Evolutionary conservation across 257 asterid genomes (phyloP).

Genomic region (Ilex asprella): DNA sequence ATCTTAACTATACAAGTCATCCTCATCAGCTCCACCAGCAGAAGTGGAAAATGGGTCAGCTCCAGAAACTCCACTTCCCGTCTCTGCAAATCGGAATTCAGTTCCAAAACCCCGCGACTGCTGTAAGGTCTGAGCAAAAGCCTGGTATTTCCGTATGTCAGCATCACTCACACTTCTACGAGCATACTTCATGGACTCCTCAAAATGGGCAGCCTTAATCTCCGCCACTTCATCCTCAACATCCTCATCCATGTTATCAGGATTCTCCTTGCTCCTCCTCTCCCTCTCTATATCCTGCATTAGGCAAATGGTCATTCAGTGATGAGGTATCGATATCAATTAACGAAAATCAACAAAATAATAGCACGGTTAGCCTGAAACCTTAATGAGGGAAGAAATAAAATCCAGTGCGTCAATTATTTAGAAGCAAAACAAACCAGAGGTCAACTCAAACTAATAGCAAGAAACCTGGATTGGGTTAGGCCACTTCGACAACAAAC

Average conservation of each 20-base stretch:
- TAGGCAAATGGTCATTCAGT: background rate
- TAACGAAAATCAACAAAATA: too few species aligned
- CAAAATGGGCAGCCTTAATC: slow-evolving; percentile 57
- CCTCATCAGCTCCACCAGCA: slow-evolving; percentile 50
- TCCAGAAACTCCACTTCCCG: slow-evolving; percentile 4
- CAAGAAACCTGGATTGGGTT: too few species aligned
- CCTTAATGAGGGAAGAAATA: too few species aligned
- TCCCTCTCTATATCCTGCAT: slow-evolving; percentile 55
- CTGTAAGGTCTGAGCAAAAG: slow-evolving; percentile 57
- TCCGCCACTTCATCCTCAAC: slow-evolving; percentile 47
- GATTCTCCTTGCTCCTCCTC: slow-evolving; percentile 30
- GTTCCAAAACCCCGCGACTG: slow-evolving; percentile 65
- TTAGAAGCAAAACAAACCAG: too few species aligned
- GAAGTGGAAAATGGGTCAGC: slow-evolving; percentile 46
- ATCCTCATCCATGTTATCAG: slow-evolving; percentile 53
- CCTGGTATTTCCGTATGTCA: slow-evolving; percentile 69
- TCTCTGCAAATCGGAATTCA: slow-evolving; percentile 56
- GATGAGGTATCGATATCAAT: too few species aligned
- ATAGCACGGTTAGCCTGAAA: too few species aligned
- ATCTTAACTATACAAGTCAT: slow-evolving; percentile 40
- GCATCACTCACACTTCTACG: slow-evolving; percentile 65
- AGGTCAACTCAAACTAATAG: too few species aligned
- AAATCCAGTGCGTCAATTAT: too few species aligned
- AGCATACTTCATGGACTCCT: slow-evolving; percentile 66
- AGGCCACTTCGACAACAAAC: too few species aligned